A percentile compares a stretch with the other conserved stretches of the same genome.
phyloP scores from a whole-genome alignment of 2,329 filamentous ascomycete species.

The Trichoderma citrinoviride region DNA sequence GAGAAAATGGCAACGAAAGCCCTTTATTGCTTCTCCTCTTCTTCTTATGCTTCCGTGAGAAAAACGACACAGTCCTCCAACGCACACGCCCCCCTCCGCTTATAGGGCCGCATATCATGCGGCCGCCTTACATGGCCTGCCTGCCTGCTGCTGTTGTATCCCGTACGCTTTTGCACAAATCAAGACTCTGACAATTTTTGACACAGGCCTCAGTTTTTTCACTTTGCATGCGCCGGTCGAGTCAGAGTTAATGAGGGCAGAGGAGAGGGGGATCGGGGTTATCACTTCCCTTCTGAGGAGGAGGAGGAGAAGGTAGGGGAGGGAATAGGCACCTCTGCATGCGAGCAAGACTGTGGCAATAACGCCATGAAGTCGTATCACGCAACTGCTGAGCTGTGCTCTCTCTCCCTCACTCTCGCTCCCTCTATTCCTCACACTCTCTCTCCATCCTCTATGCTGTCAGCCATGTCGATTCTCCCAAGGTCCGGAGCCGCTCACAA shows the following conservation, averaged over 20 bases:
- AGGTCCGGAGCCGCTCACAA: background rate
- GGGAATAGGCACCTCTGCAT: background rate
- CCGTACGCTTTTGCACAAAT: slow-evolving; percentile 14
- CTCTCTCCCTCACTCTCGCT: background rate
- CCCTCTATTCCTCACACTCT: background rate
- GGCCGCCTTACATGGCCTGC: slow-evolving; percentile 25
- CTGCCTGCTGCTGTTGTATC: background rate
- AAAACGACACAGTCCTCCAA: slow-evolving; percentile 15
- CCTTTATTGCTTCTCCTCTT: background rate
- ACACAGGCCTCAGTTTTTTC: background rate
- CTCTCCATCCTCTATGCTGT: background rate
- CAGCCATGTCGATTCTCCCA: background rate
- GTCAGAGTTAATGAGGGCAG: background rate
- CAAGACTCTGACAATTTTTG: background rate
- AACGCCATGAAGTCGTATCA: background rate
- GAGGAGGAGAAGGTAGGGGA: background rate
- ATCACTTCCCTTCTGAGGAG: slow-evolving; percentile 6
- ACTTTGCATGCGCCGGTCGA: slow-evolving; percentile 7
- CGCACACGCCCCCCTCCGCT: slow-evolving; percentile 22
- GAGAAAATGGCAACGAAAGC: background rate
- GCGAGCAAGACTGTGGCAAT: background rate
- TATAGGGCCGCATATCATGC: slow-evolving; percentile 29
- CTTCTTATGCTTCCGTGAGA: background rate
- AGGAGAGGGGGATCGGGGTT: background rate
- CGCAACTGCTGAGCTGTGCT: background rate